Base-by-base conservation (phyloP, 495 filamentous ascomycete species). In the Penicillium antarcticum region DNA sequence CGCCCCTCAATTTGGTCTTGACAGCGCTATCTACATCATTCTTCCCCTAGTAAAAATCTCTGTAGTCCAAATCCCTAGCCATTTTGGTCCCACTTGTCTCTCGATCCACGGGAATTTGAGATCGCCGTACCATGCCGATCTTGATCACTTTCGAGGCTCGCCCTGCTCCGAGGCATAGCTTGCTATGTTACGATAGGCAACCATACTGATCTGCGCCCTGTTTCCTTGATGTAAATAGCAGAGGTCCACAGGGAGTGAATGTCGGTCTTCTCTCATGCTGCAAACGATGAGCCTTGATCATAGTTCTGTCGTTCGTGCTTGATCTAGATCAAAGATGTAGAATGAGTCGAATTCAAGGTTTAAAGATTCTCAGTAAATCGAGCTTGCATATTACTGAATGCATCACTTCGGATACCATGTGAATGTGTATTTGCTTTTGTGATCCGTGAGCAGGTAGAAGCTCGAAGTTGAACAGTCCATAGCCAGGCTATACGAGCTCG, bases 151-250 rank as follows among this genome's bases (percentile, higher is more conserved):
- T 17, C 11, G 14, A 32, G 16, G 24, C 26, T 24, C 17, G 26
- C 45, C 45, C 36, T 40, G 33, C 19, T n/a, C 19, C 14, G 14
- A 13, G 14, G 21, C 35, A 48, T 48, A 48, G 35, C 35, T 13
- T 38, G 3, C 29, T 5, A 19, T 48, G 35, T 48, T 39, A 38
- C 45, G 45, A 39, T 18, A 35, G 45, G 45, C 26, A 48, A 48
- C 45, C 36, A 17, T 9, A 13, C 16, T 33, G 45, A 48, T 40
- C 45, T 40, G n/a, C 45, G 26, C 12, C 13, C 36, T 40, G 8
- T 5, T 33, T 48, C 24, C 26, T 48, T 33, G 36, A 32, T 48
- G 45, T 26, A 33, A 32, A 32, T 29, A 9, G 29, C 8, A 14
- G 39, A 18, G 9, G 9, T 7, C 31, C 45, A 48, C 24, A 39